Percentiles rank a stretch among this genome's conserved stretches.
phyloP scores from a whole-genome alignment of 2,329 filamentous ascomycete species.

The Ceratocystiopsis sp. region DNA sequence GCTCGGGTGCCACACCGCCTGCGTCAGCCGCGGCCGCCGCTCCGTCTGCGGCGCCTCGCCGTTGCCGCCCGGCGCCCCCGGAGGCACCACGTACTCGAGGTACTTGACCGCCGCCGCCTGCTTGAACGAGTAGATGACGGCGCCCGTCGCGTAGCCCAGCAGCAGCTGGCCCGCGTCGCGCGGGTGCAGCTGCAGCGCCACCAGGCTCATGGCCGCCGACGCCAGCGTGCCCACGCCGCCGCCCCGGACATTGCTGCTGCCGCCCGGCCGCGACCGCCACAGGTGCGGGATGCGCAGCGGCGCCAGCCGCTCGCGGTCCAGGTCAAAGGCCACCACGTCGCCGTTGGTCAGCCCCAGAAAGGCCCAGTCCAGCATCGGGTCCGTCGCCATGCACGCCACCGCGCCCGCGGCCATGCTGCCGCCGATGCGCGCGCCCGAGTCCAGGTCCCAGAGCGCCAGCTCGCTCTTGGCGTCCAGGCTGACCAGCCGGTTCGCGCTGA shows the following conservation, averaged over 20 bases:
- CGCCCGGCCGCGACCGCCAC: constrained; percentile 57
- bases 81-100: constrained; percentile 68
- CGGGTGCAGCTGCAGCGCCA: constrained; percentile 73
- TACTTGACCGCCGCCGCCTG: constrained; percentile 63
- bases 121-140: constrained; percentile 87
- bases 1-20: constrained; percentile 87
- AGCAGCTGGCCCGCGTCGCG: constrained; percentile 82
- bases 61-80: constrained; percentile 72
- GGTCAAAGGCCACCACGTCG: constrained; percentile 80
- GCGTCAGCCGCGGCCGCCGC: constrained; percentile 58
- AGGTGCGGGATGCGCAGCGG: constrained; percentile 75
- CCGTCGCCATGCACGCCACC: constrained; percentile 58
- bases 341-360: constrained; percentile 70
- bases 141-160: constrained; percentile 79
- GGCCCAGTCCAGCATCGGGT: constrained; percentile 86
- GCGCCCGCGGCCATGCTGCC: constrained; percentile 62
- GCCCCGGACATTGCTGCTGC: neutral
- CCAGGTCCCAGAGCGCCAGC: constrained; percentile 65
- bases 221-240: neutral
- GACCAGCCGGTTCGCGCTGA: constrained; percentile 72
- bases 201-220: constrained; percentile 31
- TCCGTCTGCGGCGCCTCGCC: constrained; percentile 40
- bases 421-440: constrained; percentile 46
- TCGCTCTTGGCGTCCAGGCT: constrained; percentile 78
- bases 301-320: constrained; percentile 61